phyloP scores from a whole-genome alignment of 1,139 yeast genomes.

The Pichia sp. region DNA sequence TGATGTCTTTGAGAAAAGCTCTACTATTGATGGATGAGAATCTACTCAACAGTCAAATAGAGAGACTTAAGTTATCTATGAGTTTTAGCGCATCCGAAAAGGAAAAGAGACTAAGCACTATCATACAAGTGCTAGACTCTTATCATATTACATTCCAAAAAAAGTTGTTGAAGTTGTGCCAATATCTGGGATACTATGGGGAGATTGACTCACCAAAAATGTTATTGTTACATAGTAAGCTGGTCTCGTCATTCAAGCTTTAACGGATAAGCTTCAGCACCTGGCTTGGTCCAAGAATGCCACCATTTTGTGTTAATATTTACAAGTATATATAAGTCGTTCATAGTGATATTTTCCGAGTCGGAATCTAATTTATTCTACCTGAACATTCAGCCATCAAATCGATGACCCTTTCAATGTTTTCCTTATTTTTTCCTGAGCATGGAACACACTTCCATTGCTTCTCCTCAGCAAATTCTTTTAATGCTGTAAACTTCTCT shows the following conservation, averaged over 20 bases:
- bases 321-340: no score
- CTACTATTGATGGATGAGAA: slow-evolving; percentile 45
- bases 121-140: slow-evolving; percentile 43
- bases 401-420: slow-evolving; percentile 59
- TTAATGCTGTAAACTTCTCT: slow-evolving; percentile 37
- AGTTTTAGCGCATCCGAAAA: slow-evolving; percentile 1
- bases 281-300: no score
- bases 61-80: slow-evolving; percentile 6
- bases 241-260: slow-evolving; percentile 15
- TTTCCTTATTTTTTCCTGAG: slow-evolving; percentile 69
- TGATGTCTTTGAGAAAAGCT: slow-evolving; percentile 48
- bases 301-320: no score
- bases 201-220: slow-evolving; percentile 58
- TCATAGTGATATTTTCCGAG: no score
- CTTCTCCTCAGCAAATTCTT: slow-evolving; percentile 33
- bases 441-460: slow-evolving; percentile 76
- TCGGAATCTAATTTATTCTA: slow-evolving; percentile 16
- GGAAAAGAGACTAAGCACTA: slow-evolving; percentile 29
- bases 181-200: slow-evolving; percentile 50
- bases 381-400: slow-evolving; percentile 67
- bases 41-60: slow-evolving; percentile 33
- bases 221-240: slow-evolving; percentile 32
- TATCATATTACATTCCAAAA: slow-evolving; percentile 51
- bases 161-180: slow-evolving; percentile 46
- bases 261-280: no score